Percentiles rank a stretch among this genome's conserved stretches.
Evolutionary conservation across 331 rosid genomes (phyloP).

Genomic region (Rosa hybrid): DNA sequence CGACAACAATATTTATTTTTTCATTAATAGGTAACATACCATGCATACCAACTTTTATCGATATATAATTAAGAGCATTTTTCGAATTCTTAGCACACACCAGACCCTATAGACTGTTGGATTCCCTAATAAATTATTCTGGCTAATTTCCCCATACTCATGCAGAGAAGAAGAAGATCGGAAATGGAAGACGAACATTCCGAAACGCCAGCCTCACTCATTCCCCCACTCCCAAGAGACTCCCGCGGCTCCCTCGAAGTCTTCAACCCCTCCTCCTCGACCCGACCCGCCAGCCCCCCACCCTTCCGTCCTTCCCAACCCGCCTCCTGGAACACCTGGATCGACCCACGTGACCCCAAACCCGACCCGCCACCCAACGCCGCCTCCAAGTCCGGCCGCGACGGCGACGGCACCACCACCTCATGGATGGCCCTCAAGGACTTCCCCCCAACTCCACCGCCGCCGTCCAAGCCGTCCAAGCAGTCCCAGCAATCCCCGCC

Average conservation of each 20-base stretch:
- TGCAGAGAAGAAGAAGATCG: constrained; percentile 15
- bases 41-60: too few relatives aligned
- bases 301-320: constrained; percentile 35
- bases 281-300: constrained; percentile 34
- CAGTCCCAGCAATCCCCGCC: not conserved
- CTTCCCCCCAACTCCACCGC: constrained; percentile 28
- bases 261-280: constrained; percentile 64
- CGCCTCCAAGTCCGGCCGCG: constrained; percentile 26
- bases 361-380: constrained; percentile 13
- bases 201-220: constrained; percentile 34
- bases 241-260: constrained; percentile 90
- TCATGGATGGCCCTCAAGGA: constrained; percentile 95
- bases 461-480: not conserved
- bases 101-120: too few relatives aligned
- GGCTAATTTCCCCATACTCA: not conserved
- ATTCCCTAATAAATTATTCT: not conserved
- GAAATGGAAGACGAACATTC: constrained; percentile 55
- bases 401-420: constrained; percentile 43
- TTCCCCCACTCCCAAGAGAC: constrained; percentile 62
- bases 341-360: constrained; percentile 36
- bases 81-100: too few relatives aligned
- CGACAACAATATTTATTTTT: too few relatives aligned
- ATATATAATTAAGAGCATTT: too few relatives aligned
- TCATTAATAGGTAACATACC: too few relatives aligned
- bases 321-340: constrained; percentile 51